These are phyloP conservation scores for Striga hermonthica DNA, from an alignment of 305 asterid genomes.

Conservation along the genomic window DNA sequence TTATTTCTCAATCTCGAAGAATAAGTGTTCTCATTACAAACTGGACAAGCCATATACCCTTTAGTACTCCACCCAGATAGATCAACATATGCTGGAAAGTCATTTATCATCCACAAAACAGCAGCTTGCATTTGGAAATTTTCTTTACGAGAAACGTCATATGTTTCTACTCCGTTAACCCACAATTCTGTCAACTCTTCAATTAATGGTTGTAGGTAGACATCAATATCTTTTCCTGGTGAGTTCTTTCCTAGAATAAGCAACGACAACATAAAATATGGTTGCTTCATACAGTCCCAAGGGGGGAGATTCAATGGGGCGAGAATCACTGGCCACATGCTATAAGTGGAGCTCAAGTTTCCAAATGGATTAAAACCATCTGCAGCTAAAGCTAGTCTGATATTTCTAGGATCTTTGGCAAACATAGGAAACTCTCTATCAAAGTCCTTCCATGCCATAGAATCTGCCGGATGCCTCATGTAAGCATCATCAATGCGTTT, in stretches of 20 bases:
- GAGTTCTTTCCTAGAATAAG: not conserved
- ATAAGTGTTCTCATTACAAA: not conserved
- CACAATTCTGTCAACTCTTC: not conserved
- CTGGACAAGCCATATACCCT: not conserved
- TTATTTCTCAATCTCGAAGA: not conserved
- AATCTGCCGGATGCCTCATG: not conserved
- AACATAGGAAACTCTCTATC: too few species aligned
- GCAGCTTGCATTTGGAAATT: not conserved
- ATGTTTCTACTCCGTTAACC: not conserved
- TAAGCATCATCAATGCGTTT: not conserved
- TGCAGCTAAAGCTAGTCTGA: too few species aligned
- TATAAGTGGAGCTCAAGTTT: too few species aligned
- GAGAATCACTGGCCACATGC: too few species aligned
- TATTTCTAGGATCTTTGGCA: too few species aligned
- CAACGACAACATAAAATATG: not conserved
- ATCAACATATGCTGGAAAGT: conserved; percentile 4
- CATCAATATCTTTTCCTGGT: conserved; percentile 7
- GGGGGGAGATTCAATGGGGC: not conserved
- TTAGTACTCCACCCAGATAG: not conserved
- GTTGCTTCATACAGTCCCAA: not conserved
- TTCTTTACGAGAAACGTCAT: not conserved
- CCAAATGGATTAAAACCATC: too few species aligned
- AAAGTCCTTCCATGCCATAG: not conserved
- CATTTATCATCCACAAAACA: conserved; percentile 2
- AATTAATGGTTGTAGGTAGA: not conserved